Conservation (phyloP, 2,329 filamentous ascomycete genomes). For the Diaporthe capsici region DNA sequence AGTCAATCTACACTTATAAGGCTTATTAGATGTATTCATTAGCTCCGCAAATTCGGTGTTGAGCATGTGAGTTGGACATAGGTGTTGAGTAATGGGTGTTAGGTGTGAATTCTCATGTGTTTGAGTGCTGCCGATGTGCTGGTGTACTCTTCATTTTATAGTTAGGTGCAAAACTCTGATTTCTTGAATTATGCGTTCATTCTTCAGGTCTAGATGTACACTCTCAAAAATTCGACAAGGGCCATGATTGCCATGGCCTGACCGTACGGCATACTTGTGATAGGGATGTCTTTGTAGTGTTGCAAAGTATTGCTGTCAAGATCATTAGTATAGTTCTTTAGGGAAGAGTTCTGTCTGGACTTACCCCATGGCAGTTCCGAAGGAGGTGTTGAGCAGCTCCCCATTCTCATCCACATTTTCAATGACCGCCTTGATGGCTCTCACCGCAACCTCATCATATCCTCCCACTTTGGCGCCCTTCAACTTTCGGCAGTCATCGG, state of each 20-base stretch:
- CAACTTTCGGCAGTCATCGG: conserved; percentile 36
- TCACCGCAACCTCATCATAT: conserved; percentile 73
- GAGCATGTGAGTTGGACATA: no score
- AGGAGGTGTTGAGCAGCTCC: conserved; percentile 81
- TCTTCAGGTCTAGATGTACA: conserved; percentile 56
- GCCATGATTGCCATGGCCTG: conserved; percentile 90
- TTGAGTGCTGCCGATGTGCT: no score
- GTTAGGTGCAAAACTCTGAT: no score
- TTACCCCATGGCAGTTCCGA: conserved; percentile 82
- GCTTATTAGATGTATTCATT: no score
- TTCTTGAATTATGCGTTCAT: not conserved
- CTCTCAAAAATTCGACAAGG: conserved; percentile 79
- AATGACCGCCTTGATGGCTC: conserved; percentile 77
- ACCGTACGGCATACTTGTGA: conserved; percentile 87
- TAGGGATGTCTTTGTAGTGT: conserved; percentile 82
- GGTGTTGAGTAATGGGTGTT: no score
- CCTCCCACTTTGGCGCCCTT: conserved; percentile 19
- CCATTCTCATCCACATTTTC: conserved; percentile 76
- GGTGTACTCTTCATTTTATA: no score
- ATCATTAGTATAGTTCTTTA: not conserved
- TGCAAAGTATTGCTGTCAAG: conserved; percentile 67
- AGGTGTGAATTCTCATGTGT: no score
- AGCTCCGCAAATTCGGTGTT: no score
- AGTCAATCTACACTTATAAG: no score
- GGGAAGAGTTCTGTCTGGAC: not conserved